Conservation (phyloP, 345 rosid genomes). For the Corchorus capsularis region DNA sequence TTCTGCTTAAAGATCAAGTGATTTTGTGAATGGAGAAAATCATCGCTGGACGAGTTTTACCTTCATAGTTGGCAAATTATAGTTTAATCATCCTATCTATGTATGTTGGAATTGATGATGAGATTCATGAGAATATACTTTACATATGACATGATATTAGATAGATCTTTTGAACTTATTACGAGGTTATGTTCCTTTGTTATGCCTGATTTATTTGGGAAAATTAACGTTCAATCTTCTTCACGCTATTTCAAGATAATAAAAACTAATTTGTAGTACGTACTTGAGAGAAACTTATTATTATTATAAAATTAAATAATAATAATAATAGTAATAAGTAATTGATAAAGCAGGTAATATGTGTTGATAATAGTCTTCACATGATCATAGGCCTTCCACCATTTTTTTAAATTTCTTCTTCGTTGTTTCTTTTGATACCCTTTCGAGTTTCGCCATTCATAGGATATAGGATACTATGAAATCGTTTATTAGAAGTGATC, state of each 20-base stretch:
- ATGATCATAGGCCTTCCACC: not conserved
- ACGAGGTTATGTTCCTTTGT: not conserved
- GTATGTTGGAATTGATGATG: not conserved
- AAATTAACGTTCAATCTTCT: not conserved
- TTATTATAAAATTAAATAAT: not conserved
- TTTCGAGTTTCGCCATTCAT: not conserved
- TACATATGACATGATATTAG: not conserved
- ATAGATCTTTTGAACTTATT: not conserved
- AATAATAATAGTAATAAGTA: not conserved
- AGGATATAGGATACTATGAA: not conserved
- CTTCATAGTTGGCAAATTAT: too few species aligned
- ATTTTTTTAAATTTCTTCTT: not conserved
- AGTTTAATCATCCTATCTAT: not conserved
- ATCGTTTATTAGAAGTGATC: not conserved
- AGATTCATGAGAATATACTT: not conserved
- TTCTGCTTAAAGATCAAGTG: too few species aligned
- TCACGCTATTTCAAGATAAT: not conserved
- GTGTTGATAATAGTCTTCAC: conserved; percentile 10
- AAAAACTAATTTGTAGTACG: conserved; percentile 4
- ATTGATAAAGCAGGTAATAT: not conserved
- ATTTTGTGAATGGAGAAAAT: too few species aligned
- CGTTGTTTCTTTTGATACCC: not conserved
- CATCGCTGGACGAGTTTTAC: too few species aligned
- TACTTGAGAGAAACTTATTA: not conserved
- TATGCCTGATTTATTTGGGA: not conserved